Evolutionary conservation across 495 filamentous ascomycete genomes (phyloP), one percentile per base, ranked within the genome.

Genomic region (Cryomyces antarcticus): DNA sequence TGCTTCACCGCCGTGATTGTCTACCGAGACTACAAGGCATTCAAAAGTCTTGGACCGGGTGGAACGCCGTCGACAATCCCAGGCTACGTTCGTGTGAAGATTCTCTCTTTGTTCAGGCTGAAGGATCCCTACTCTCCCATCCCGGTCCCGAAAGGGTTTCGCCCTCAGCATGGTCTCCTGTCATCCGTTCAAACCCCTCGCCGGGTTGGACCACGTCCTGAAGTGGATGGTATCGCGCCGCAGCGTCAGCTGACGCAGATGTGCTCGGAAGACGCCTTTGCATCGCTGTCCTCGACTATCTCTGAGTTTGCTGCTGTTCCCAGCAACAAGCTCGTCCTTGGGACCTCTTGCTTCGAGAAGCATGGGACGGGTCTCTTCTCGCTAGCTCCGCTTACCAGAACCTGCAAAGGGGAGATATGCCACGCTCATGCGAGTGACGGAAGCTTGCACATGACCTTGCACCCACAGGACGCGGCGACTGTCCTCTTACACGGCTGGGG

Each of bases 401-500:
- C 73, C 34, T 77, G 74, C 42, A 67, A 72, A 40, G 78, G 80
- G 30, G 87, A 95, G 57, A 70, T 93, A 39, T 75, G 72, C 49
- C 87, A 95, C 59, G 66, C 83, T 7, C 86, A 95, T 56, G 65
- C 69, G 6, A 68, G 66, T 38, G 86, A 95, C 45, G 67, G 74
- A 43, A 79, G 73, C 5, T 62, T 86, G 64, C 86, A 95, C 58
- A 52, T 87, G 50, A 73, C 72, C 10, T 61, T 93, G 24, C 74
- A 86, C 44, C 82, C 82, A 1, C 72, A 77, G 28, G 86, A 95
- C 58, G 81, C 79, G 37, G 74, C 67, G 54, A 68, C 76, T 49
- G 67, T 93, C 13, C 62, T 93, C 31, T 75, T 85, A 45, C 73
- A 72, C 37, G 80, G 84, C 13, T 93, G 83, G 84, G 86, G 80